Conservation (phyloP, 1,139 yeast species). For the Taphrina populina region DNA sequence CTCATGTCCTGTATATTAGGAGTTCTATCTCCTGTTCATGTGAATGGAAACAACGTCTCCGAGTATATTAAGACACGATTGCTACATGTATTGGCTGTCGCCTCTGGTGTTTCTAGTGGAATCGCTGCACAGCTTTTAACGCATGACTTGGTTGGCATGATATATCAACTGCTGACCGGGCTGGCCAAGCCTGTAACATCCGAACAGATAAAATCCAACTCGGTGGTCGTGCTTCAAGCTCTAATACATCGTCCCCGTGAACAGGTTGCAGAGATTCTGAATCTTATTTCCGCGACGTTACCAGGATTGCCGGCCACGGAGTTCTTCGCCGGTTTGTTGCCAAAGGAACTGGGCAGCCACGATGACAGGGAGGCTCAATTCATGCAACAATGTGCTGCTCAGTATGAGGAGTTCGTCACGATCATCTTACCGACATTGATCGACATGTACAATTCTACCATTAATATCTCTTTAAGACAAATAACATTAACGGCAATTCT, state of each 20-base stretch:
- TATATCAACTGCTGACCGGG: conserved; percentile 46
- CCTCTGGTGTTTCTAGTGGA: conserved; percentile 48
- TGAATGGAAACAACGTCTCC: conserved; percentile 35
- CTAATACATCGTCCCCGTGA: conserved; percentile 75
- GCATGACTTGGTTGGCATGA: conserved; percentile 42
- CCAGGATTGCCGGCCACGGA: conserved; percentile 44
- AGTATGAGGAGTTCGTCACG: conserved; percentile 49
- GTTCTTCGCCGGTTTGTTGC: conserved; percentile 48
- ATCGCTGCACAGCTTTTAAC: conserved; percentile 42
- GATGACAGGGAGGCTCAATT: not conserved
- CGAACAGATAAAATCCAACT: conserved; percentile 39
- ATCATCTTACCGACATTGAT: conserved; percentile 61
- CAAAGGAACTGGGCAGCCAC: conserved; percentile 13
- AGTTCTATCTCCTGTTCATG: conserved; percentile 41
- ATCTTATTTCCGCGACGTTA: conserved; percentile 58
- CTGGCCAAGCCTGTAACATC: conserved; percentile 42
- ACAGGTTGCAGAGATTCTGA: conserved; percentile 56
- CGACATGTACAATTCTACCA: conserved; percentile 71
- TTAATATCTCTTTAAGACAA: conserved; percentile 65
- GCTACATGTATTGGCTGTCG: conserved; percentile 48
- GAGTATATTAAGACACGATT: conserved; percentile 36
- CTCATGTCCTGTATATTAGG: conserved; percentile 45
- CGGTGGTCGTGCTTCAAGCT: conserved; percentile 58
- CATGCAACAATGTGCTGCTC: conserved; percentile 41
- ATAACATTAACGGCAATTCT: conserved; percentile 59